phyloP scores from a whole-genome alignment of 768 basidiomycete species.

The Clitopilus passeckerianus region DNA sequence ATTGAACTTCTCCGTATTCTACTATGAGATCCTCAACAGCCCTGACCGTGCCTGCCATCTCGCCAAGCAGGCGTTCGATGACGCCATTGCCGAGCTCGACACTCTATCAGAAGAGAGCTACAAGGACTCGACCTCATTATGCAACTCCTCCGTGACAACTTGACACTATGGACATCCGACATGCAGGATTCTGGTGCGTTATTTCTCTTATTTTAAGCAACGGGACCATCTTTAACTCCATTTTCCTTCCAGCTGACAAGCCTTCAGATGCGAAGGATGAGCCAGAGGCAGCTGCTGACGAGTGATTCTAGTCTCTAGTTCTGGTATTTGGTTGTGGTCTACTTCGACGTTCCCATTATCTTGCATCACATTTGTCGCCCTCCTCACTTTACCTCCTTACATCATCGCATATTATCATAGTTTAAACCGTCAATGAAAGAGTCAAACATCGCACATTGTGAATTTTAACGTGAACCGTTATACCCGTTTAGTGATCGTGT shows the following conservation, averaged over 20 bases:
- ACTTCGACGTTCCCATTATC: constrained; percentile 1
- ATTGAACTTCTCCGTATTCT: constrained; percentile 99
- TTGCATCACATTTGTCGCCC: background rate
- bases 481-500: background rate
- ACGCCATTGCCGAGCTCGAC: constrained; percentile 98
- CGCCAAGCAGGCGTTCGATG: constrained; percentile 98
- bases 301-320: constrained; percentile 35
- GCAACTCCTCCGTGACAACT: constrained; percentile 95
- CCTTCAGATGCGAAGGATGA: constrained; percentile 69
- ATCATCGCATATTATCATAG: background rate
- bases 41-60: constrained; percentile 98
- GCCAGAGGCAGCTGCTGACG: constrained; percentile 55
- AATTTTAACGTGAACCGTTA: background rate
- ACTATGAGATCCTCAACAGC: constrained; percentile 99
- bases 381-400: background rate
- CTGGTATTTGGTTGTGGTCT: constrained; percentile 7
- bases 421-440: background rate
- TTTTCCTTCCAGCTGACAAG: constrained; percentile 50
- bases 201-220: background rate
- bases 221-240: background rate
- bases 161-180: constrained; percentile 97
- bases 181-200: constrained; percentile 87
- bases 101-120: constrained; percentile 98
- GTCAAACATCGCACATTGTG: background rate
- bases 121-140: constrained; percentile 99